phyloP scores from a whole-genome alignment of 2,329 filamentous ascomycete genomes.

The Lecanicillium sp. region DNA sequence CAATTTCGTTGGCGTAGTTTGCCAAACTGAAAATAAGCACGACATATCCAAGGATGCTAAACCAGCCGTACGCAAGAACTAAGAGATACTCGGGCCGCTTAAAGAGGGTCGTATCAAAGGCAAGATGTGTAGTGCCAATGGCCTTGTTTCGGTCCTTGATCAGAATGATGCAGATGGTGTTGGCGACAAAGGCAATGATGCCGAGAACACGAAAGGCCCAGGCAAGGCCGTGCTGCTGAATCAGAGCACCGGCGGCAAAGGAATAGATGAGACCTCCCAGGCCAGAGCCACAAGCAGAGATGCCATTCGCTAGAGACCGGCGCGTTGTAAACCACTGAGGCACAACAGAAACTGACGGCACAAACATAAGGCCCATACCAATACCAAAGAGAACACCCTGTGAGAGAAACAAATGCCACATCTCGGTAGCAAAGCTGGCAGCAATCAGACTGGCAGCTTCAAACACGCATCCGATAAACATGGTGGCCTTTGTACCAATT shows the following conservation, averaged over 20 bases:
- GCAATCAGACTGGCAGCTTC: slow-evolving; percentile 58
- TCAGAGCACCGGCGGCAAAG: slow-evolving; percentile 33
- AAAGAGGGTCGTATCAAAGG: slow-evolving; percentile 59
- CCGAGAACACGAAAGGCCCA: slow-evolving; percentile 47
- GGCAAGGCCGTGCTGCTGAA: slow-evolving; percentile 38
- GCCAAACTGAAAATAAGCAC: slow-evolving; percentile 70
- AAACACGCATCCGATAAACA: slow-evolving; percentile 58
- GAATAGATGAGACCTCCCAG: slow-evolving; percentile 18
- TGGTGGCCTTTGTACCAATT: slow-evolving; percentile 54
- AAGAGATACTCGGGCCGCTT: slow-evolving; percentile 54
- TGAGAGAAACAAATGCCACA: slow-evolving; percentile 58
- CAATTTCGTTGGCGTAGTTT: slow-evolving; percentile 62
- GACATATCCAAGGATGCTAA: slow-evolving; percentile 66
- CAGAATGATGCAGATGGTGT: slow-evolving; percentile 52
- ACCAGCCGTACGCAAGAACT: slow-evolving; percentile 58
- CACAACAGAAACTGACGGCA: slow-evolving; percentile 44
- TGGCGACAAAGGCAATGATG: slow-evolving; percentile 44
- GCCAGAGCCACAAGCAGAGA: slow-evolving; percentile 44
- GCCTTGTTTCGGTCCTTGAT: slow-evolving; percentile 64
- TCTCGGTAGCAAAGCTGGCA: slow-evolving; percentile 59
- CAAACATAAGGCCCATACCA: slow-evolving; percentile 53
- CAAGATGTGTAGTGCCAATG: slow-evolving; percentile 56
- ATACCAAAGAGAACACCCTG: slow-evolving; percentile 53
- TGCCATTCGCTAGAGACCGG: slow-evolving; percentile 48
- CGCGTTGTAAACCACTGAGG: slow-evolving; percentile 53